Base-by-base conservation (phyloP, 805 yeast genomes). In the Saccharomycopsis sp. region DNA sequence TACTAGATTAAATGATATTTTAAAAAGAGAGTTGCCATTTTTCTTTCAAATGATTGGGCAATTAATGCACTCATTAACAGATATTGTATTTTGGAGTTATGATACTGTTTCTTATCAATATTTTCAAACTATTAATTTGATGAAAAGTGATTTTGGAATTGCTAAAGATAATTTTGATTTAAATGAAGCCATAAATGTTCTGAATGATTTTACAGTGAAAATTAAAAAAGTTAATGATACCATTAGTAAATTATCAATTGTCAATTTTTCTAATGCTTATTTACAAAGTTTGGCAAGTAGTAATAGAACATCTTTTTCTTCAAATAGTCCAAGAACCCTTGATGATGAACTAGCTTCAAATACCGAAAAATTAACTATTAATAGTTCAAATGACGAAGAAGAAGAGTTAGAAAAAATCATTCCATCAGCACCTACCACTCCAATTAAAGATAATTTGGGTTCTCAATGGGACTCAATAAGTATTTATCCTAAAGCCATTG, bases 21-120 rank as follows among this genome's bases (percentile, higher is more conserved):
- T 45, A 41, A 45, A 45, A 29, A 29, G 36, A n/a, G 49, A 45
- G 32, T 36, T 45, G 6, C 49, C 49, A 12, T 34, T 19, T 10
- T 45, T 45, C 30, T 45, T 41, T 39, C 29, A 35, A 13, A 33
- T 45, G 43, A 29, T 39, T n/a, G 30, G 38, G 2, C 40, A 42
- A 21, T 15, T 42, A 3, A 42, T 45, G 42, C 30, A 17, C 21
- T 34, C 40, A 2, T 29, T 45, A 23, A 35, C 38, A 9, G 31
- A 39, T 12, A 35, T 42, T 13, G 35, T 45, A n/a, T 45, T 47
- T 34, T 45, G 49, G 49, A 42, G 44, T 3, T 37, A 33, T 21
- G 36, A 42, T 23, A 30, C 34, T 13, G 32, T 42, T 15, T 34
- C 35, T 21, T 42, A 41, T 27, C 49, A 45, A 34, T 39, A 42